phyloP scores from a whole-genome alignment of 2,329 filamentous ascomycete species.

The Fusarium ramigenum region DNA sequence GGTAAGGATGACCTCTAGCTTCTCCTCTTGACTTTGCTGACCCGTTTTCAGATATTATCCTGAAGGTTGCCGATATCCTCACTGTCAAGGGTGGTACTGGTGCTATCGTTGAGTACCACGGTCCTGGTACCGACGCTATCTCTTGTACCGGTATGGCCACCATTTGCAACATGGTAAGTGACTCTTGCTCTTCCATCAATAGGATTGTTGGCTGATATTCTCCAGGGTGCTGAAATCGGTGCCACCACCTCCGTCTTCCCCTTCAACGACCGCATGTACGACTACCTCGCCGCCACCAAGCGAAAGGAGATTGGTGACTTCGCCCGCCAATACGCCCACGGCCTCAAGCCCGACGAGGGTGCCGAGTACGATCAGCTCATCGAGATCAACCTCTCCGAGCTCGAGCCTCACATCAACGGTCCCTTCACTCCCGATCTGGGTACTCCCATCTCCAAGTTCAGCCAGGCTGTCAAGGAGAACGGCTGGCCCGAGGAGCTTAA shows the following conservation, averaged over 20 bases:
- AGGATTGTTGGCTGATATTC: constrained; percentile 21
- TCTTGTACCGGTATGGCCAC: constrained; percentile 90
- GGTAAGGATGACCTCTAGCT: constrained; percentile 59
- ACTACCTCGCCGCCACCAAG: constrained; percentile 93
- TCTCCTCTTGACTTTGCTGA: neutral
- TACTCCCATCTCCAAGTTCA: constrained; percentile 90
- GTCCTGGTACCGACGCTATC: constrained; percentile 72
- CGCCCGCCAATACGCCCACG: constrained; percentile 82
- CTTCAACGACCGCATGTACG: constrained; percentile 98
- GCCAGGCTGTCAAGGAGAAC: constrained; percentile 82
- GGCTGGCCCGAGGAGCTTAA: constrained; percentile 92
- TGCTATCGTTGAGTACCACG: constrained; percentile 79
- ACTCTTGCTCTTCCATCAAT: constrained; percentile 4
- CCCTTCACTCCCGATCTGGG: constrained; percentile 96
- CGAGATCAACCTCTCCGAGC: constrained; percentile 85
- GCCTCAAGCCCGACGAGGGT: constrained; percentile 87
- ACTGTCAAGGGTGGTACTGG: constrained; percentile 99
- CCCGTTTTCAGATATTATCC: constrained; percentile 79
- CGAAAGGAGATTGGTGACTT: constrained; percentile 91
- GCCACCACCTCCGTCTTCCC: constrained; percentile 96
- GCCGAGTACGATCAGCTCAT: constrained; percentile 92
- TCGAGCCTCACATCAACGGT: constrained; percentile 97
- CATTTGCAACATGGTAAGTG: constrained; percentile 73
- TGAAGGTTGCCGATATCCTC: constrained; percentile 95
- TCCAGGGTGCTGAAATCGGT: constrained; percentile 70